Conservation (phyloP, 2,329 filamentous ascomycete genomes). For the Alternaria gansuensis region DNA sequence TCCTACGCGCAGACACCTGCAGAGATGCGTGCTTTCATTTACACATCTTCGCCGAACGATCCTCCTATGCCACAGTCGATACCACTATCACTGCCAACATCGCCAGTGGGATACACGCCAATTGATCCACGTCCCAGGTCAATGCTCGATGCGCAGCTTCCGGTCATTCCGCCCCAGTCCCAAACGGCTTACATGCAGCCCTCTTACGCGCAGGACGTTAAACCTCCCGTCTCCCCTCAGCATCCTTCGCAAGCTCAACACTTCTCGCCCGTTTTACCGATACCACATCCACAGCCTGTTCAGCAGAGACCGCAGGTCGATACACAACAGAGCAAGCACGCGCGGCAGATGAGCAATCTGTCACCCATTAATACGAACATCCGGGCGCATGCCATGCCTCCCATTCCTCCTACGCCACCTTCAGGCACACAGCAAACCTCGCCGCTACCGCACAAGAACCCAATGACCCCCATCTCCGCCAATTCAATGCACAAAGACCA, state of each 20-base stretch:
- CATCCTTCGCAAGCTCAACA: conserved; percentile 28
- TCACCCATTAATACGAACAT: conserved; percentile 46
- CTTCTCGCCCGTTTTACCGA: conserved; percentile 39
- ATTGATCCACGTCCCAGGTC: conserved; percentile 42
- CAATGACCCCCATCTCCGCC: conserved; percentile 42
- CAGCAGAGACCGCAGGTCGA: conserved; percentile 28
- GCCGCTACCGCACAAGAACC: conserved; percentile 38
- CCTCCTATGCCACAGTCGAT: conserved; percentile 37
- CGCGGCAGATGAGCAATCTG: conserved; percentile 46
- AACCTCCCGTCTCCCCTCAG: conserved; percentile 38
- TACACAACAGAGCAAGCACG: conserved; percentile 37
- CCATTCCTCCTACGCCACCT: conserved; percentile 41
- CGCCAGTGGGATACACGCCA: conserved; percentile 36
- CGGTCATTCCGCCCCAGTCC: conserved; percentile 36
- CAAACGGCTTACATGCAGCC: conserved; percentile 30
- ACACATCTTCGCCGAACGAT: conserved; percentile 38
- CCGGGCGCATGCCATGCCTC: conserved; percentile 31
- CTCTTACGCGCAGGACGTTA: conserved; percentile 39
- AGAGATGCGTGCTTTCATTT: conserved; percentile 43
- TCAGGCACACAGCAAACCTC: conserved; percentile 33
- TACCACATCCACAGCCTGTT: conserved; percentile 27
- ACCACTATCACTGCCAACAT: conserved; percentile 32
- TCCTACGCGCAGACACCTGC: conserved; percentile 51
- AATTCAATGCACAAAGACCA: conserved; percentile 25
- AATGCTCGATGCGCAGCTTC: conserved; percentile 34